Evolutionary conservation across 805 yeast genomes (phyloP).

Genomic region (Ogataea naganishii): DNA sequence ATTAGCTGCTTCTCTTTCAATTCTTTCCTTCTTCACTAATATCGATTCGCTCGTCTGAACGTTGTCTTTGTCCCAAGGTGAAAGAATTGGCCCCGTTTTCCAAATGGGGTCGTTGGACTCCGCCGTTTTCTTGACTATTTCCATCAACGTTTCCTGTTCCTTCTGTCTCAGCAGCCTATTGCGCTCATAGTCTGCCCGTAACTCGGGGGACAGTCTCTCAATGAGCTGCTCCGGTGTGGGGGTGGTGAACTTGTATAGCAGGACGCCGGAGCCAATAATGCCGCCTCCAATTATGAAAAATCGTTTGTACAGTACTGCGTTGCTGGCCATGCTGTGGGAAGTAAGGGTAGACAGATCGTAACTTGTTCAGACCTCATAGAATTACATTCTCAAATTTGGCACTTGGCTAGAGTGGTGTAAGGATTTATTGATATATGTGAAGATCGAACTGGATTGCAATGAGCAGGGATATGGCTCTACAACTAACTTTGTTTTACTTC

Average conservation of each 20-base stretch:
- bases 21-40: conserved; percentile 32
- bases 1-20: conserved; percentile 39
- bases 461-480: no score
- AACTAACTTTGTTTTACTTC: no score
- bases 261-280: conserved; percentile 64
- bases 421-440: no score
- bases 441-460: no score
- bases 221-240: conserved; percentile 83
- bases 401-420: no score
- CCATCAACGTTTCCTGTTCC: conserved; percentile 66
- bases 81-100: conserved; percentile 63
- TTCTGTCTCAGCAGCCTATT: conserved; percentile 51
- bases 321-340: conserved; percentile 1
- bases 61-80: conserved; percentile 56
- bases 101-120: conserved; percentile 71
- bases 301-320: conserved; percentile 18
- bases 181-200: conserved; percentile 64
- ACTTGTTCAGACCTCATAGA: conserved; percentile 2
- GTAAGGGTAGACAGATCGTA: neutral
- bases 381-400: no score
- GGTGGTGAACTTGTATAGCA: conserved; percentile 62
- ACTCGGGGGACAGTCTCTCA: conserved; percentile 71
- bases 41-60: conserved; percentile 22
- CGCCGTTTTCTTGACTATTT: conserved; percentile 54
- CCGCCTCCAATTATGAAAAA: conserved; percentile 43